phyloP scores from a whole-genome alignment of 2,329 filamentous ascomycete genomes.

The Colletotrichum sp. region DNA sequence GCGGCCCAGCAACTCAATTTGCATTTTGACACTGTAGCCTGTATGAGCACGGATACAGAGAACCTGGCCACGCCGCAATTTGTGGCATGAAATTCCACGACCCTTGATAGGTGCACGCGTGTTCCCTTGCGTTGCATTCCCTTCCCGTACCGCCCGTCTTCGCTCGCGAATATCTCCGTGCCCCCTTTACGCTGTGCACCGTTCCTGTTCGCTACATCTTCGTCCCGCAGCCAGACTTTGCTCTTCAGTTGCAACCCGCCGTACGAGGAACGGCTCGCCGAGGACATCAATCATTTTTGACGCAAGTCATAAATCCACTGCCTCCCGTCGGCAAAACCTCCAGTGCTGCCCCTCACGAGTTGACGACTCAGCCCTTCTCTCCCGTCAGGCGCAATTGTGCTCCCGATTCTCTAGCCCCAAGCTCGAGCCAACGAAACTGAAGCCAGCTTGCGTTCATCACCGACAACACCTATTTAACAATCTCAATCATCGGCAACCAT shows the following conservation, averaged over 20 bases:
- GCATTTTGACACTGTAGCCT: neutral
- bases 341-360: neutral
- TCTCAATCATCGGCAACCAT: conserved; percentile 55
- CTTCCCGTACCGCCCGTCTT: conserved; percentile 2
- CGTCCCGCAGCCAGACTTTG: neutral
- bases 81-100: conserved; percentile 1
- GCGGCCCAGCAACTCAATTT: neutral
- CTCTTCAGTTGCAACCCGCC: neutral
- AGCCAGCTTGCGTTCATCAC: neutral
- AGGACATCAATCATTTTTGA: neutral
- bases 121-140: conserved; percentile 18
- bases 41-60: neutral
- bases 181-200: conserved; percentile 6
- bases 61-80: neutral
- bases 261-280: neutral
- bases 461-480: conserved; percentile 31
- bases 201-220: neutral
- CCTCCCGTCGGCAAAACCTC: neutral
- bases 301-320: neutral
- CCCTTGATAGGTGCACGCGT: conserved; percentile 20
- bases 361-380: neutral
- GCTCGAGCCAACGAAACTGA: neutral
- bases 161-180: neutral
- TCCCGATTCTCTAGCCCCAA: neutral
- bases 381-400: neutral